These are phyloP conservation scores for Triangularia setosa DNA, from an alignment of 2,329 filamentous ascomycete genomes.

Conservation along the genomic window DNA sequence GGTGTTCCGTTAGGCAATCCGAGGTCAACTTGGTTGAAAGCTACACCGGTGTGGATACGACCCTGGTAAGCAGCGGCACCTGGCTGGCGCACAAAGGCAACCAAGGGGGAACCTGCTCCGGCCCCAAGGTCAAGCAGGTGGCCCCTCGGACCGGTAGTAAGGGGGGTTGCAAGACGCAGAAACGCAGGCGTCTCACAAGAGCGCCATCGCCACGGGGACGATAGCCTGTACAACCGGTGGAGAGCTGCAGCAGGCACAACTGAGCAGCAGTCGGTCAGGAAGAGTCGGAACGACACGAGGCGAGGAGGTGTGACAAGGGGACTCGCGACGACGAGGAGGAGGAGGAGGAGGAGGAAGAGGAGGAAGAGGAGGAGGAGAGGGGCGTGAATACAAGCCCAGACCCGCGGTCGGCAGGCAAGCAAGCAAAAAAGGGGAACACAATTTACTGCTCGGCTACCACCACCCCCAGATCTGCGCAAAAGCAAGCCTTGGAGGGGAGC, in stretches of 20 bases:
- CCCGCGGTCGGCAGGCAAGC: slow-evolving; percentile 9
- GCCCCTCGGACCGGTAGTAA: not conserved
- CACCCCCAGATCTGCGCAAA: slow-evolving; percentile 11
- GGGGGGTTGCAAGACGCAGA: slow-evolving; percentile 16
- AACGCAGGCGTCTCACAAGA: slow-evolving; percentile 24
- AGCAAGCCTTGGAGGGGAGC: not conserved
- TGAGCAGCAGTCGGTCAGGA: slow-evolving; percentile 20
- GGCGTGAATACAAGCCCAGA: slow-evolving; percentile 14
- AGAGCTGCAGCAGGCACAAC: slow-evolving; percentile 14
- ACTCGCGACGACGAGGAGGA: slow-evolving; percentile 1
- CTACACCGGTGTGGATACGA: slow-evolving; percentile 22
- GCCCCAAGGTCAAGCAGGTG: slow-evolving; percentile 7
- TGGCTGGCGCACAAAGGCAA: slow-evolving; percentile 17
- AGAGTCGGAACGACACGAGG: slow-evolving; percentile 11
- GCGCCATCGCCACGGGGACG: slow-evolving; percentile 23
- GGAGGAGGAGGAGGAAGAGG: slow-evolving; percentile 7
- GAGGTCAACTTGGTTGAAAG: slow-evolving; percentile 17
- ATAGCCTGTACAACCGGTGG: slow-evolving; percentile 13
- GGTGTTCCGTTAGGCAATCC: slow-evolving; percentile 33
- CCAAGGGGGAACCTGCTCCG: slow-evolving; percentile 18
- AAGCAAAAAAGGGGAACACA: slow-evolving; percentile 15
- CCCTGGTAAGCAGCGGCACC: slow-evolving; percentile 12
- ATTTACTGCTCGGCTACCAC: slow-evolving; percentile 19
- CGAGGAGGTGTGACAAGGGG: slow-evolving; percentile 17
- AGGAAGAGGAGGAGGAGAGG: slow-evolving; percentile 11